Conservation (phyloP, 73 alveolate genomes). For the Paramecium primaurelia region DNA sequence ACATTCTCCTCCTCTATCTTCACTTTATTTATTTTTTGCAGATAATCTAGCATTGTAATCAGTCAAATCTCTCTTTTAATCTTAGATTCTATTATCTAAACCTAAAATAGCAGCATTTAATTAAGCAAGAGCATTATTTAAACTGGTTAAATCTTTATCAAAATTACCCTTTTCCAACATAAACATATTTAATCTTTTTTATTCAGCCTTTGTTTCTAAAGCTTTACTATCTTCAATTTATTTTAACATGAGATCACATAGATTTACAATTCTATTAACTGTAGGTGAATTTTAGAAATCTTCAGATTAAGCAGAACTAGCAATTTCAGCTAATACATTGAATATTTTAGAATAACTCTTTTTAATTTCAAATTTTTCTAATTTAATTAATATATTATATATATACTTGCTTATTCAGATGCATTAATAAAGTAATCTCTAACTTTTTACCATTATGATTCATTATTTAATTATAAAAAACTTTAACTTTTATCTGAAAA, state of each 20-base stretch:
- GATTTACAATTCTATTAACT: not conserved
- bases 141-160: not conserved
- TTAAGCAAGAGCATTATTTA: slow-evolving; percentile 42
- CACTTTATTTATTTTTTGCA: slow-evolving; percentile 12
- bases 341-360: slow-evolving; percentile 11
- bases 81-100: not conserved
- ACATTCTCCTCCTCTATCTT: slow-evolving; percentile 43
- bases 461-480: not conserved
- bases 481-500: slow-evolving; percentile 11
- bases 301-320: slow-evolving; percentile 20
- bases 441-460: not conserved
- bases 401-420: slow-evolving; percentile 11
- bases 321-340: slow-evolving; percentile 4
- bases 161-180: not conserved
- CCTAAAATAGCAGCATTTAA: slow-evolving; percentile 1
- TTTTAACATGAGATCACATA: not conserved
- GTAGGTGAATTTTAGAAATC: slow-evolving; percentile 44
- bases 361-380: slow-evolving; percentile 30
- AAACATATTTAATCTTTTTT: slow-evolving; percentile 32
- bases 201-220: slow-evolving; percentile 15
- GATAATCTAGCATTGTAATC: slow-evolving; percentile 30
- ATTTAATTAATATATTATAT: not conserved
- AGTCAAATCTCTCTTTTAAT: not conserved
- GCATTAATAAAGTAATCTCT: slow-evolving; percentile 46
- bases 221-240: slow-evolving; percentile 18